Percentiles rank a stretch among this genome's conserved stretches.
Conservation (phyloP, 1,284 basidiomycete species). For the Xerocomus nothofagi region DNA sequence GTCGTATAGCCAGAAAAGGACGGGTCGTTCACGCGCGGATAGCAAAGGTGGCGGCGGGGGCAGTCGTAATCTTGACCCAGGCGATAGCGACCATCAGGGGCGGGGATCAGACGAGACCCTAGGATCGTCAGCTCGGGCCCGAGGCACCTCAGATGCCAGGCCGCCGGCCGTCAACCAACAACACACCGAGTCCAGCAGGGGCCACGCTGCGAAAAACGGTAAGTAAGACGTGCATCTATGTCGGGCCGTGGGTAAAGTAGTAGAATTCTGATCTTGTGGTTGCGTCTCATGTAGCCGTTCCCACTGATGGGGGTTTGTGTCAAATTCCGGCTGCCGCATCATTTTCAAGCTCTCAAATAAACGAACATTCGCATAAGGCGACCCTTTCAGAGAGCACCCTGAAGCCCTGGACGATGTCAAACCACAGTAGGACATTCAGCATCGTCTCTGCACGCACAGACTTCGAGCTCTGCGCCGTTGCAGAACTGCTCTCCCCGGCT, state of each 20-base stretch:
- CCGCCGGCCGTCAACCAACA: slow-evolving; percentile 27
- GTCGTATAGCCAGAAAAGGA: slow-evolving; percentile 71
- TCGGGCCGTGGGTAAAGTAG: slow-evolving; percentile 23
- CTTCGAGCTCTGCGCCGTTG: slow-evolving; percentile 39
- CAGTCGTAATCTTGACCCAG: slow-evolving; percentile 41
- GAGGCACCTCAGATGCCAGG: slow-evolving; percentile 47
- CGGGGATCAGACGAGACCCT: slow-evolving; percentile 37
- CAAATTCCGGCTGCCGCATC: slow-evolving; percentile 16
- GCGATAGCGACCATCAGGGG: slow-evolving; percentile 42
- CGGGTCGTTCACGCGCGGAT: slow-evolving; percentile 52
- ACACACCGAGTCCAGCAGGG: slow-evolving; percentile 17
- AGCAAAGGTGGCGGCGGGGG: slow-evolving; percentile 45
- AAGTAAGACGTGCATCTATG: slow-evolving; percentile 25
- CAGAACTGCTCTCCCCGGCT: slow-evolving; percentile 38
- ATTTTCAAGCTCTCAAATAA: slow-evolving; percentile 17
- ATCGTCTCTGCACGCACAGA: slow-evolving; percentile 39
- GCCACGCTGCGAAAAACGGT: slow-evolving; percentile 27
- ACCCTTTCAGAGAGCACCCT: slow-evolving; percentile 29
- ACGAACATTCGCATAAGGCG: slow-evolving; percentile 22
- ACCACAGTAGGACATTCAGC: slow-evolving; percentile 30
- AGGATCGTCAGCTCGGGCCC: slow-evolving; percentile 44
- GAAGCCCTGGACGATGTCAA: slow-evolving; percentile 23
- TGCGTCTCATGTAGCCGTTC: slow-evolving; percentile 21
- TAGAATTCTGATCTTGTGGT: slow-evolving; percentile 28
- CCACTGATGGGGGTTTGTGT: slow-evolving; percentile 18